Percentiles rank a stretch among this genome's conserved stretches.
Evolutionary conservation across 768 basidiomycete species (phyloP).

Genomic region (Gloeopeniophorella convolvens): DNA sequence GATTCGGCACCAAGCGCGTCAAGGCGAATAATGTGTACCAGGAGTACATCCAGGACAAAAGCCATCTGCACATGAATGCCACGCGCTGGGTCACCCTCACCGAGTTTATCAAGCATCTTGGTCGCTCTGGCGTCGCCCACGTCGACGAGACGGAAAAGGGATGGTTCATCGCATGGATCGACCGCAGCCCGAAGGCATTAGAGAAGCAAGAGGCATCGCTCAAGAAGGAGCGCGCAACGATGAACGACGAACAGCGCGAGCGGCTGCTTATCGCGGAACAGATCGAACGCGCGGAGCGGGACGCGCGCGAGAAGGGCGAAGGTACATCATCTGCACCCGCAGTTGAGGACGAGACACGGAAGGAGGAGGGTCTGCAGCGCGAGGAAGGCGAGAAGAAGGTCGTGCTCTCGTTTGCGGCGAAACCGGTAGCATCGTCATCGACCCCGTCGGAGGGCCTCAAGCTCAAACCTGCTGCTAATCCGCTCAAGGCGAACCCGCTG

Average conservation of each 20-base stretch:
- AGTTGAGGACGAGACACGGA: conserved; percentile 30
- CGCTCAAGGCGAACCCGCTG: conserved; percentile 59
- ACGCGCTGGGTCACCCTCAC: conserved; percentile 97
- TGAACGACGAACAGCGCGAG: conserved; percentile 93
- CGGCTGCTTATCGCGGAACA: conserved; percentile 85
- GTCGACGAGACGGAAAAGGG: conserved; percentile 99
- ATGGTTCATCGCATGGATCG: conserved; percentile 96
- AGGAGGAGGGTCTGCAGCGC: conserved; percentile 59
- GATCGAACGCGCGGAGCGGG: conserved; percentile 76
- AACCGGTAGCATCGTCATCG: conserved; percentile 37
- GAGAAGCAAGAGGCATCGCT: conserved; percentile 84
- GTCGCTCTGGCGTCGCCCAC: conserved; percentile 75
- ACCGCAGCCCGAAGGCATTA: conserved; percentile 90
- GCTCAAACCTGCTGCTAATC: conserved; percentile 50
- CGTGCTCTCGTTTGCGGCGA: conserved; percentile 63
- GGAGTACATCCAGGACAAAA: conserved; percentile 93
- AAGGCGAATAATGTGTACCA: conserved; percentile 94
- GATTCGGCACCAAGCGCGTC: conserved; percentile 92
- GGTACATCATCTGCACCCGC: conserved; percentile 28
- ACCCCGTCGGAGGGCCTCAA: conserved; percentile 42
- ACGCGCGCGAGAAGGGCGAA: conserved; percentile 32
- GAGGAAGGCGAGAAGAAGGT: conserved; percentile 68
- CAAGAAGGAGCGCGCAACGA: conserved; percentile 89
- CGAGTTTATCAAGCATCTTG: conserved; percentile 90
- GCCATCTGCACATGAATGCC: conserved; percentile 96